Percentiles rank a stretch among this genome's conserved stretches.
Conservation (phyloP, 805 yeast genomes). For the Saturnispora sekii region DNA sequence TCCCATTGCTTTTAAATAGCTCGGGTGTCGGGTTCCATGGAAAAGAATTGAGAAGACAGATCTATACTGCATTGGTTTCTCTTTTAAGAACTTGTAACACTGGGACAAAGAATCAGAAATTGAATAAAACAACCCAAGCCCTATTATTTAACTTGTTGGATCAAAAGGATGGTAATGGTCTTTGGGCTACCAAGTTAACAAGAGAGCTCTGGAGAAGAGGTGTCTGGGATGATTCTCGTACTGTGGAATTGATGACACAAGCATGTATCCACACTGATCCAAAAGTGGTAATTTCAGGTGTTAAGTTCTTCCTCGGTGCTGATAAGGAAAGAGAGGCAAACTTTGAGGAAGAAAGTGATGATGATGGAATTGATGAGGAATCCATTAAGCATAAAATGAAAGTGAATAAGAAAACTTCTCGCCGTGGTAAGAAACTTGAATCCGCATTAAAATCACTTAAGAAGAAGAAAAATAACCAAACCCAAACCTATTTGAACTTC, state of each 20-base stretch:
- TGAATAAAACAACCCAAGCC: slow-evolving; percentile 88
- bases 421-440: slow-evolving; percentile 73
- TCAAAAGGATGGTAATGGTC: slow-evolving; percentile 64
- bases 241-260: slow-evolving; percentile 96
- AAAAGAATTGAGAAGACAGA: slow-evolving; percentile 71
- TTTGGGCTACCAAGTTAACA: slow-evolving; percentile 94
- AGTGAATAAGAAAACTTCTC: slow-evolving; percentile 73
- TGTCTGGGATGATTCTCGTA: slow-evolving; percentile 94
- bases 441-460: slow-evolving; percentile 59
- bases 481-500: slow-evolving; percentile 72
- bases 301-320: slow-evolving; percentile 85
- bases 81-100: slow-evolving; percentile 75
- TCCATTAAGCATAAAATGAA: slow-evolving; percentile 72
- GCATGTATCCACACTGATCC: slow-evolving; percentile 83
- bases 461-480: slow-evolving; percentile 46
- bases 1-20: slow-evolving; percentile 61
- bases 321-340: slow-evolving; percentile 88
- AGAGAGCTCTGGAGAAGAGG: slow-evolving; percentile 97
- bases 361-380: slow-evolving; percentile 57
- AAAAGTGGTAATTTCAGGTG: slow-evolving; percentile 86
- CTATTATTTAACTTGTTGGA: slow-evolving; percentile 79
- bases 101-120: slow-evolving; percentile 81
- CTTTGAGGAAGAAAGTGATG: slow-evolving; percentile 60
- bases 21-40: slow-evolving; percentile 55
- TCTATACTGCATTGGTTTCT: slow-evolving; percentile 70